phyloP scores from a whole-genome alignment of 495 filamentous ascomycete species.

The Hypoxylon perforatum region DNA sequence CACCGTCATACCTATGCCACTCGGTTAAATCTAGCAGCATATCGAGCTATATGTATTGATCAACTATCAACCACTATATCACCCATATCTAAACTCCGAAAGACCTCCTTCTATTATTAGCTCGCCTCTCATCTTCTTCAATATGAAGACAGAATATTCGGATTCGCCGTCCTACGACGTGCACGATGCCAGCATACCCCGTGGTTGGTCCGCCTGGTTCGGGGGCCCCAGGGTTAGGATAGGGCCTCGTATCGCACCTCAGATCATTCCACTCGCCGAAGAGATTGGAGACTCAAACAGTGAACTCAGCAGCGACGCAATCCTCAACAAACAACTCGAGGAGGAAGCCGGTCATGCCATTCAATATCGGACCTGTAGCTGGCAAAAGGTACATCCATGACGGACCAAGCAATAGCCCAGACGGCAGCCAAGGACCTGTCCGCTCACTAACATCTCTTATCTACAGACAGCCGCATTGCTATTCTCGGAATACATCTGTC shows the following conservation, averaged over 20 bases:
- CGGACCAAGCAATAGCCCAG: background rate
- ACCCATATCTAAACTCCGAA: slow-evolving; percentile 10
- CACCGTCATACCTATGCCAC: background rate
- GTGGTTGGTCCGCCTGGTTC: slow-evolving; percentile 49
- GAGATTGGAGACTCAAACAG: slow-evolving; percentile 50
- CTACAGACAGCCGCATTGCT: slow-evolving; percentile 81
- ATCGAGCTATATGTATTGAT: slow-evolving; percentile 15
- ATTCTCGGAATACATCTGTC: slow-evolving; percentile 91
- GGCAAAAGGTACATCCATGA: slow-evolving; percentile 75
- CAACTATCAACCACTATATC: slow-evolving; percentile 1
- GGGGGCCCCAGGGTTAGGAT: slow-evolving; percentile 49
- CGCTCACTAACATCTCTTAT: slow-evolving; percentile 11
- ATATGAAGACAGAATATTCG: slow-evolving; percentile 41
- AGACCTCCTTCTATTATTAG: background rate
- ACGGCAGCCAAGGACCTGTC: slow-evolving; percentile 15
- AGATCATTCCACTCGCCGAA: slow-evolving; percentile 46
- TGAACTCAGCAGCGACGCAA: slow-evolving; percentile 55
- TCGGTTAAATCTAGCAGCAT: background rate
- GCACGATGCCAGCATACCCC: slow-evolving; percentile 17
- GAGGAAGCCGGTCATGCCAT: slow-evolving; percentile 81
- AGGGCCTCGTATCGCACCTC: slow-evolving; percentile 59
- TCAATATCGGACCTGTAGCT: slow-evolving; percentile 89
- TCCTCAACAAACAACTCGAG: slow-evolving; percentile 78
- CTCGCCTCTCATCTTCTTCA: background rate
- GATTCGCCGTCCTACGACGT: slow-evolving; percentile 31